phyloP scores from a whole-genome alignment of 2,329 filamentous ascomycete species.

The Colletotrichum salicis region DNA sequence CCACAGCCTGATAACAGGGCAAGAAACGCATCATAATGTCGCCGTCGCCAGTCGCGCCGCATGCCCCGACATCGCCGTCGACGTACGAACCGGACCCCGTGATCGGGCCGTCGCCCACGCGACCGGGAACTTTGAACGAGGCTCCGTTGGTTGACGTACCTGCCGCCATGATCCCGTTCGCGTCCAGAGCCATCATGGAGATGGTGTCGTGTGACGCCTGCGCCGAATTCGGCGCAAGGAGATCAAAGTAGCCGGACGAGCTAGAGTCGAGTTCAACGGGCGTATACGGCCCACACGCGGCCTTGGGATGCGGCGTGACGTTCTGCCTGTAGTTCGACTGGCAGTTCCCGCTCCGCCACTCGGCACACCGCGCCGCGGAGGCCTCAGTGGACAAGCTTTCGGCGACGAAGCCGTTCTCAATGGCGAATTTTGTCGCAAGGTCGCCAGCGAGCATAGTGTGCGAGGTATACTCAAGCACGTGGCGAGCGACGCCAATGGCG shows the following conservation, averaged over 20 bases:
- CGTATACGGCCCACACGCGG: conserved; percentile 59
- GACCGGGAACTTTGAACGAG: conserved; percentile 63
- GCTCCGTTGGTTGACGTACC: conserved; percentile 68
- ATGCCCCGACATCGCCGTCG: conserved; percentile 63
- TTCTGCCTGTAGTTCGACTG: conserved; percentile 63
- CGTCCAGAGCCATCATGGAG: conserved; percentile 60
- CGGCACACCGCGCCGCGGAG: conserved; percentile 52
- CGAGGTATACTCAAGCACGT: conserved; percentile 61
- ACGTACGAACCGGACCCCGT: conserved; percentile 66
- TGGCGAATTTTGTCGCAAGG: conserved; percentile 62
- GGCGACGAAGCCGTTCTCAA: conserved; percentile 60
- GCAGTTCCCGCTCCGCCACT: conserved; percentile 55
- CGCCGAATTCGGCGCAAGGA: conserved; percentile 34
- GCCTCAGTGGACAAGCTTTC: conserved; percentile 56
- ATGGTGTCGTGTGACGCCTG: conserved; percentile 63
- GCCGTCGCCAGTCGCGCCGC: conserved; percentile 66
- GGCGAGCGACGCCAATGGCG: conserved; percentile 61
- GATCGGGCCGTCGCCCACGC: conserved; percentile 67
- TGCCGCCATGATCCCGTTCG: conserved; percentile 59
- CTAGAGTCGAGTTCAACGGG: conserved; percentile 43
- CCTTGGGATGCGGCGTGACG: conserved; percentile 54
- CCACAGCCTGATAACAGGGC: conserved; percentile 67
- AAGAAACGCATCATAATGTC: conserved; percentile 68
- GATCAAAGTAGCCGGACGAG: conserved; percentile 34
- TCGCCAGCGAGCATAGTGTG: conserved; percentile 65